Evolutionary conservation across 2,329 filamentous ascomycete genomes (phyloP).

Genomic region (Colletotrichum musae): DNA sequence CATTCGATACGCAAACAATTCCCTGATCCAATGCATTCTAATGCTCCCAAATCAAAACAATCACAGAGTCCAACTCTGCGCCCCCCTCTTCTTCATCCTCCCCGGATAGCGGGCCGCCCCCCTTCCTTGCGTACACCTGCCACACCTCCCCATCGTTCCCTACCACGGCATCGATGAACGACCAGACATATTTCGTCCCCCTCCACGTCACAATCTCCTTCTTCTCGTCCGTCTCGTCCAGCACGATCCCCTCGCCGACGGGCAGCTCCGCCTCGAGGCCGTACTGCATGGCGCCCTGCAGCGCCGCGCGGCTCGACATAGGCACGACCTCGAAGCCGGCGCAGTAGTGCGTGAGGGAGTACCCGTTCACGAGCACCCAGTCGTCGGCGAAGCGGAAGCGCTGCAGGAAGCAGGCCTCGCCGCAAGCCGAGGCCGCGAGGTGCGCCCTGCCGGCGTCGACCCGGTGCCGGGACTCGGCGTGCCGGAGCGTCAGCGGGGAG

Average conservation of each 20-base stretch:
- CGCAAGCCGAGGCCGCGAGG: conserved; percentile 58
- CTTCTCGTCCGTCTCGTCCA: conserved; percentile 49
- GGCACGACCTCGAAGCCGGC: conserved; percentile 49
- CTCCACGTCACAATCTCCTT: conserved; percentile 53
- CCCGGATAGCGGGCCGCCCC: conserved; percentile 6
- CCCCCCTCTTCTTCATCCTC: conserved; percentile 38
- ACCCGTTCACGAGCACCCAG: conserved; percentile 64
- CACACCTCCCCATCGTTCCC: conserved; percentile 56
- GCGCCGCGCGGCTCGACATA: conserved; percentile 27
- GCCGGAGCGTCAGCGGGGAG: conserved; percentile 58
- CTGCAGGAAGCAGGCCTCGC: conserved; percentile 63
- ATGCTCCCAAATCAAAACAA: conserved; percentile 58
- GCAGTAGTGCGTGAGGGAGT: conserved; percentile 60
- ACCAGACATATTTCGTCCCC: conserved; percentile 56
- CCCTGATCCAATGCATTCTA: background rate
- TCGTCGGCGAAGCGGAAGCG: conserved; percentile 61
- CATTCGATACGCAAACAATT: background rate
- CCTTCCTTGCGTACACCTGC: conserved; percentile 61
- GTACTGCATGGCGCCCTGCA: conserved; percentile 32
- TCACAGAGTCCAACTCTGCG: conserved; percentile 54
- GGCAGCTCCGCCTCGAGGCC: conserved; percentile 36
- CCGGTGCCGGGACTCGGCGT: conserved; percentile 54
- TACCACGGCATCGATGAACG: conserved; percentile 55
- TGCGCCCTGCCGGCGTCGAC: conserved; percentile 59
- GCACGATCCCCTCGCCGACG: conserved; percentile 49